Evolutionary conservation across 164 flowering plant species (phyloP), one percentile per base, ranked within the genome.

Genomic region (Vitis rupestris): DNA sequence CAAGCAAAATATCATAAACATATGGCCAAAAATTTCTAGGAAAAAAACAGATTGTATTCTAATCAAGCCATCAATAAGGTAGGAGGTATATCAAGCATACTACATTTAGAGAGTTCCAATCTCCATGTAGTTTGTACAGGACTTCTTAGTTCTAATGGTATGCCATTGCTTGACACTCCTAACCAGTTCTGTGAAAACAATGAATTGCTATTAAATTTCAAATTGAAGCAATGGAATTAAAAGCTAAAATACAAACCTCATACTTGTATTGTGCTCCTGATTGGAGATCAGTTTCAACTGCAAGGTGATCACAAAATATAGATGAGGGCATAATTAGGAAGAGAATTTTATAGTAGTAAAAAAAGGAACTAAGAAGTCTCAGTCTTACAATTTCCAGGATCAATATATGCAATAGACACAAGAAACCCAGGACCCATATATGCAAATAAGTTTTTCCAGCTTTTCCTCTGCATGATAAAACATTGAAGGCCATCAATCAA

Each of bases 381-480:
- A 10, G 68, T 54, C 94, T 86, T 81, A 95, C 99, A 90, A 70
- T 95, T 95, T 75, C 99, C 99, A 57, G 99, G 99, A 79, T 95
- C 99, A 61, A 95, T 89, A 80, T 95, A 95, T 30, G 98, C 99
- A 69, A 93, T 89, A 8, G 94, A 95, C 68, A 95, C 99, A 54
- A 95, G 93, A 79, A 95, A 95, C 12, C 99, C 99, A 16, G 99
- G 99, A 51, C 99, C 99, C 80, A 91, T 72, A 70, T 91, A 95
- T 27, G 98, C 74, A 79, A 92, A 88, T 7, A 92, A 80, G 79
- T 90, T 95, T 66, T 84, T 95, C 98, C 99, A 95, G 81, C 97
- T 87, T 79, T 64, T 82, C 72, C 60, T 83, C 98, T 94, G 90
- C 82, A 76, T 17, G 70, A 52, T 49, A 52, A 75, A 59, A 47